These are phyloP conservation scores for Arthrobotrys iridis DNA, from an alignment of 2,329 filamentous ascomycete genomes.

Conservation along the genomic window DNA sequence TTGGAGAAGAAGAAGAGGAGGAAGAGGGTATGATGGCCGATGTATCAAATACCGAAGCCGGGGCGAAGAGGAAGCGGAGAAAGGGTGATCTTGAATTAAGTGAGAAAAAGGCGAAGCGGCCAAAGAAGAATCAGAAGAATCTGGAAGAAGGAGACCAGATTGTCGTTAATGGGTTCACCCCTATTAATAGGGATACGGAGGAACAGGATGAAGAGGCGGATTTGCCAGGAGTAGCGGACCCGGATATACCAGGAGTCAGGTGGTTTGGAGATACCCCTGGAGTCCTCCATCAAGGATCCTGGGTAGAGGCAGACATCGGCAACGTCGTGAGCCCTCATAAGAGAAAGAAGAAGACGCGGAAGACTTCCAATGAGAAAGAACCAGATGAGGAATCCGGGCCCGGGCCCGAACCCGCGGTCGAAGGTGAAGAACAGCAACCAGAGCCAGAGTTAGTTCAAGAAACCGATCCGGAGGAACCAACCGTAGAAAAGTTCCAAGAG, in stretches of 20 bases:
- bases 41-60: neutral
- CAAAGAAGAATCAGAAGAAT: neutral
- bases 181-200: neutral
- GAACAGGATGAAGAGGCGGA: neutral
- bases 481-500: too few relatives aligned
- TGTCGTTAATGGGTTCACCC: neutral
- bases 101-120: slow-evolving; percentile 4
- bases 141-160: neutral
- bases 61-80: slow-evolving; percentile 30
- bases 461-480: too few relatives aligned
- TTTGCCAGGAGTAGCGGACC: neutral
- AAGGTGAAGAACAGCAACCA: neutral
- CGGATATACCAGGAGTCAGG: neutral
- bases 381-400: neutral
- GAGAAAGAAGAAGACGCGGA: neutral
- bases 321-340: neutral
- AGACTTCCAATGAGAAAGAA: neutral
- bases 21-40: neutral
- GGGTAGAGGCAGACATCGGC: neutral
- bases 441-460: neutral
- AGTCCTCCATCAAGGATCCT: neutral
- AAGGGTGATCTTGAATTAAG: slow-evolving; percentile 2
- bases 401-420: neutral
- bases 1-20: neutral
- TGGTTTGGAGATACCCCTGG: neutral